Conservation (phyloP, 768 basidiomycete species). For the Lactarius tabidus region DNA sequence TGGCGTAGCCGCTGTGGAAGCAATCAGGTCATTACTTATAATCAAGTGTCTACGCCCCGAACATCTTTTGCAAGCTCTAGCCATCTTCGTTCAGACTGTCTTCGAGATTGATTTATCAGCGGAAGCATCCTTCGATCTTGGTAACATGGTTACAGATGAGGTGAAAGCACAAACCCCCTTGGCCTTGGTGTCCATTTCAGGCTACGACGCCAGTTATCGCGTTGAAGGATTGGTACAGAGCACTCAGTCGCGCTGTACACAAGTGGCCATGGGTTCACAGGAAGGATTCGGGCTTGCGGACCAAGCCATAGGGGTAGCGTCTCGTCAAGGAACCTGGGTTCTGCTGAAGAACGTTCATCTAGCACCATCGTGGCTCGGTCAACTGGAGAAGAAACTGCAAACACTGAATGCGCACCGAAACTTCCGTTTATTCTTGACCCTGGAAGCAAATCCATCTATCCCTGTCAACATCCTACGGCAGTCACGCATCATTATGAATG, state of each 20-base stretch:
- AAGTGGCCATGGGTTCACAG: slow-evolving; percentile 97
- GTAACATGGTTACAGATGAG: slow-evolving; percentile 73
- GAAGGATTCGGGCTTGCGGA: slow-evolving; percentile 97
- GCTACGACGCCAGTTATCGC: slow-evolving; percentile 97
- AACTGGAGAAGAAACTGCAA: slow-evolving; percentile 94
- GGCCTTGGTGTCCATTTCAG: slow-evolving; percentile 88
- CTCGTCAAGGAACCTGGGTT: slow-evolving; percentile 93
- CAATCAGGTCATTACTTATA: slow-evolving; percentile 70
- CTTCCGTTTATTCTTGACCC: slow-evolving; percentile 96
- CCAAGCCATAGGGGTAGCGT: slow-evolving; percentile 90
- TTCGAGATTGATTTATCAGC: slow-evolving; percentile 79
- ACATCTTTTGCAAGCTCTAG: slow-evolving; percentile 79
- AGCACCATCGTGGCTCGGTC: slow-evolving; percentile 92
- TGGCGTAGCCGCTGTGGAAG: slow-evolving; percentile 59
- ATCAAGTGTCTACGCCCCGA: slow-evolving; percentile 93
- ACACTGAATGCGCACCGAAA: slow-evolving; percentile 82
- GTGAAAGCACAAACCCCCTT: slow-evolving; percentile 78
- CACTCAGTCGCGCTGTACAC: slow-evolving; percentile 70
- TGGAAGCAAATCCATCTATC: slow-evolving; percentile 94
- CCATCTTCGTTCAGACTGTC: slow-evolving; percentile 65
- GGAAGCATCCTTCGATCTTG: slow-evolving; percentile 72
- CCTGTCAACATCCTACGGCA: slow-evolving; percentile 96
- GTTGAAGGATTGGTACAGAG: slow-evolving; percentile 85
- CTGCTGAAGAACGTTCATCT: slow-evolving; percentile 97
- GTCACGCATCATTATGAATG: slow-evolving; percentile 97